phyloP scores from a whole-genome alignment of 108 stramenopile species.

The Fistulifera pelliculosa region DNA sequence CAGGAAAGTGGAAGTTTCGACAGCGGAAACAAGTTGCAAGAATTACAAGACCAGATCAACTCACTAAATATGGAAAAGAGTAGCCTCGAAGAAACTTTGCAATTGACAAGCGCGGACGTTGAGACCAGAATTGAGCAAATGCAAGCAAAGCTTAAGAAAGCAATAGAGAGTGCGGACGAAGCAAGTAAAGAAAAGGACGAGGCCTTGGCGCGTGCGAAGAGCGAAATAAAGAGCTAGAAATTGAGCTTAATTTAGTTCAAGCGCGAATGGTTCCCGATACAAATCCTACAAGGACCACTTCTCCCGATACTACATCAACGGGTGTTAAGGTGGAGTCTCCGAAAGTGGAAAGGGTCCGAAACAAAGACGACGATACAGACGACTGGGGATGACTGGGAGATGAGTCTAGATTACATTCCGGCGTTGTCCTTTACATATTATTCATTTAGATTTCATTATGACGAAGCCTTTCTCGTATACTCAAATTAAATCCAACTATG shows the following conservation, averaged over 20 bases:
- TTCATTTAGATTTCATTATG: neutral
- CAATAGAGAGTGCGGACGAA: no score
- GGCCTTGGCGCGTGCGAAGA: neutral
- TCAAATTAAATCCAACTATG: neutral
- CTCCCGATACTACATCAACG: conserved; percentile 19
- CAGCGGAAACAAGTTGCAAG: neutral
- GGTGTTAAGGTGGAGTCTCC: conserved; percentile 21
- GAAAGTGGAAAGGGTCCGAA: conserved; percentile 9
- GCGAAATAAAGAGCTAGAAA: neutral
- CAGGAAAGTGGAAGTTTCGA: neutral
- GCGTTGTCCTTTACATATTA: neutral
- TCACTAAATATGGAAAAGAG: neutral
- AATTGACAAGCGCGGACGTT: no score
- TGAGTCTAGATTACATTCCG: no score
- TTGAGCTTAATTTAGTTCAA: neutral
- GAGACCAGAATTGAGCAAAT: no score
- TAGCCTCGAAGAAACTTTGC: neutral
- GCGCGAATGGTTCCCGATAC: neutral
- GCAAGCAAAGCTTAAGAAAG: no score
- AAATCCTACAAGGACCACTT: neutral
- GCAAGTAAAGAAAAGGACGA: conserved; percentile 2
- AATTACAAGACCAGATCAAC: neutral
- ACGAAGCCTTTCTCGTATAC: neutral
- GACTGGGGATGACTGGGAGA: conserved; percentile 38
- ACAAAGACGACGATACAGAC: conserved; percentile 20